These are phyloP conservation scores for Suhomyces kunorum DNA, from an alignment of 1,139 yeast genomes.

Conservation along the genomic window DNA sequence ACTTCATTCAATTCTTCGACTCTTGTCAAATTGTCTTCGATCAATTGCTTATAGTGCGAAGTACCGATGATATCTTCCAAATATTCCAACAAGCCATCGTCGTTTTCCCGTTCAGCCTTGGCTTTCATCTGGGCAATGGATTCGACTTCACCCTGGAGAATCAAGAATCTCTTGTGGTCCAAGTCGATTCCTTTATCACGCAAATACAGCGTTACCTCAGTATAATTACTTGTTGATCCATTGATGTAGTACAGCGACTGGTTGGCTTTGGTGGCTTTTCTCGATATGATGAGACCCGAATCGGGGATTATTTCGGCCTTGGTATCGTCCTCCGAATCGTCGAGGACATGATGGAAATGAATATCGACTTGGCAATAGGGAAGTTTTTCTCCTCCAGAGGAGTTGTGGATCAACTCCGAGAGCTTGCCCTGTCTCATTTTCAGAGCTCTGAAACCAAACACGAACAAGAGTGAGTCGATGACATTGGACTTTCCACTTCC, in stretches of 20 bases:
- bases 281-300: conserved; percentile 67
- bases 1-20: conserved; percentile 74
- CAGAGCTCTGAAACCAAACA: conserved; percentile 93
- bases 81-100: conserved; percentile 92
- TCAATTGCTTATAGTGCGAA: conserved; percentile 71
- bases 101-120: conserved; percentile 88
- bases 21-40: conserved; percentile 62
- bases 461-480: conserved; percentile 92
- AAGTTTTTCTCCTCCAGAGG: conserved; percentile 65
- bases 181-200: conserved; percentile 89
- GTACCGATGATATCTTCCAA: conserved; percentile 97
- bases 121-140: conserved; percentile 98
- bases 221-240: conserved; percentile 66
- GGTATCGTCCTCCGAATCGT: conserved; percentile 47
- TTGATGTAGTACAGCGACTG: conserved; percentile 79
- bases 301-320: conserved; percentile 46
- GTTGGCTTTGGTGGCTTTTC: conserved; percentile 78
- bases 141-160: conserved; percentile 97
- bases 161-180: conserved; percentile 91
- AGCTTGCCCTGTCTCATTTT: conserved; percentile 96
- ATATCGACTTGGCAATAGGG: conserved; percentile 88
- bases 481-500: conserved; percentile 98
- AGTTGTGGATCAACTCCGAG: conserved; percentile 87
- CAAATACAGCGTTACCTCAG: conserved; percentile 75
- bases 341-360: conserved; percentile 80